phyloP scores from a whole-genome alignment of 2,329 filamentous ascomycete genomes.

The Colletotrichum paranaense region DNA sequence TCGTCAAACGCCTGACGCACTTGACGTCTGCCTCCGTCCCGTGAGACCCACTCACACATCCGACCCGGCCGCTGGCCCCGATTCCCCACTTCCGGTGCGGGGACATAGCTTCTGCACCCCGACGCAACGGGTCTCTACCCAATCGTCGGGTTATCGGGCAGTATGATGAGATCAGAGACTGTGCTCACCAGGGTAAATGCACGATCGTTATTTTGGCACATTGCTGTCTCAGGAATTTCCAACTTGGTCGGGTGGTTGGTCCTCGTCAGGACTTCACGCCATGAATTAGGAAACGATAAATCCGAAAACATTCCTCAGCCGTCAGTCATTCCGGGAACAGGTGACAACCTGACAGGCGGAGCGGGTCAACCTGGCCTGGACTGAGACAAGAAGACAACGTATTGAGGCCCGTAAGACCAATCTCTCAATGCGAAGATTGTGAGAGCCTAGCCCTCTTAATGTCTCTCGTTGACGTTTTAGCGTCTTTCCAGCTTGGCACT shows the following conservation, averaged over 20 bases:
- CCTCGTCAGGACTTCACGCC: neutral
- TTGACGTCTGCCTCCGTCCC: slow-evolving; percentile 10
- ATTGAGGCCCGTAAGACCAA: slow-evolving; percentile 15
- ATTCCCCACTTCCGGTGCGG: neutral
- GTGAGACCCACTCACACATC: neutral
- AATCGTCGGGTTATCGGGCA: neutral
- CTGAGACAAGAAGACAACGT: slow-evolving; percentile 22
- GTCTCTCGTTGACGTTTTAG: slow-evolving; percentile 14
- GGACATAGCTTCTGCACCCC: neutral
- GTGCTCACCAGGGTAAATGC: neutral
- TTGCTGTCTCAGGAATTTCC: neutral
- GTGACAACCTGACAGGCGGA: neutral
- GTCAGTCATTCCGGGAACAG: slow-evolving; percentile 26
- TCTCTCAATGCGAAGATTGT: neutral
- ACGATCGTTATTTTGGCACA: neutral
- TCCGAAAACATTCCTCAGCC: slow-evolving; percentile 16
- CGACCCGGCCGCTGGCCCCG: neutral
- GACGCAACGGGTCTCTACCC: slow-evolving; percentile 1
- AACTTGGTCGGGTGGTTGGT: neutral
- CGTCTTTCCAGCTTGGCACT: slow-evolving; percentile 2
- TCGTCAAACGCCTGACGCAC: neutral
- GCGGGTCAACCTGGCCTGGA: neutral
- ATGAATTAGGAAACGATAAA: neutral
- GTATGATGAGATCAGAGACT: neutral
- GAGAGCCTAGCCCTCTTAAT: slow-evolving; percentile 8